These are phyloP conservation scores for Fusarium azukiicola DNA, from an alignment of 2,329 filamentous ascomycete genomes.

Conservation along the genomic window DNA sequence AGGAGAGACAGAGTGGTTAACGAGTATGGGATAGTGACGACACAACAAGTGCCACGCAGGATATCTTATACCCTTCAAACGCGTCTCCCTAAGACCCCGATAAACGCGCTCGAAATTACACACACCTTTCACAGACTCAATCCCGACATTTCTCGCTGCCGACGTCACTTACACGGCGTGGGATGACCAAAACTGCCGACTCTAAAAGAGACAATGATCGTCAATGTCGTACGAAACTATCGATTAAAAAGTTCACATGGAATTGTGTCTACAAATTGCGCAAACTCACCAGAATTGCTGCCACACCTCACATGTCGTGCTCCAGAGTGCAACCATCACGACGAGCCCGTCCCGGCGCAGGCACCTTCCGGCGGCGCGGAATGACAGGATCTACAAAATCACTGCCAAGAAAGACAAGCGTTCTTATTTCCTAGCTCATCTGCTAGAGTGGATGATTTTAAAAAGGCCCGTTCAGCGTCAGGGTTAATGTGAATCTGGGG, in stretches of 20 bases:
- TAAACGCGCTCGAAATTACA: conserved; percentile 19
- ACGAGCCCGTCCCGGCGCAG: conserved; percentile 21
- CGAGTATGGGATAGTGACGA: background rate
- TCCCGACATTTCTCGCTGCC: background rate
- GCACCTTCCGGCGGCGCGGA: conserved; percentile 3
- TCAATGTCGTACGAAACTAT: conserved; percentile 28
- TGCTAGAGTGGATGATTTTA: background rate
- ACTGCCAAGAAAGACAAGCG: conserved; percentile 45
- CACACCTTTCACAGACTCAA: background rate
- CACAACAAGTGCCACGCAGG: background rate
- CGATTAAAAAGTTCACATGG: conserved; percentile 18
- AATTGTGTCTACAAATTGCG: conserved; percentile 34
- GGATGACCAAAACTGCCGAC: background rate
- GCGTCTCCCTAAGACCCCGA: background rate
- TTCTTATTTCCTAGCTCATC: background rate
- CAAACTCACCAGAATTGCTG: conserved; percentile 13
- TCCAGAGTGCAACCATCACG: conserved; percentile 1
- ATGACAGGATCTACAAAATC: conserved; percentile 37
- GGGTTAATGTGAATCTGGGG: conserved; percentile 37
- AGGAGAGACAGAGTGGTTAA: background rate
- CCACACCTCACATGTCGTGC: conserved; percentile 29
- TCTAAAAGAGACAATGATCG: conserved; percentile 43
- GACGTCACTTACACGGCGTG: conserved; percentile 20
- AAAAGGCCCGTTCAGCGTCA: background rate
- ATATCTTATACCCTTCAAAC: conserved; percentile 29